These are phyloP conservation scores for Sarcomyxa edulis DNA, from an alignment of 768 basidiomycete species.

Conservation along the genomic window DNA sequence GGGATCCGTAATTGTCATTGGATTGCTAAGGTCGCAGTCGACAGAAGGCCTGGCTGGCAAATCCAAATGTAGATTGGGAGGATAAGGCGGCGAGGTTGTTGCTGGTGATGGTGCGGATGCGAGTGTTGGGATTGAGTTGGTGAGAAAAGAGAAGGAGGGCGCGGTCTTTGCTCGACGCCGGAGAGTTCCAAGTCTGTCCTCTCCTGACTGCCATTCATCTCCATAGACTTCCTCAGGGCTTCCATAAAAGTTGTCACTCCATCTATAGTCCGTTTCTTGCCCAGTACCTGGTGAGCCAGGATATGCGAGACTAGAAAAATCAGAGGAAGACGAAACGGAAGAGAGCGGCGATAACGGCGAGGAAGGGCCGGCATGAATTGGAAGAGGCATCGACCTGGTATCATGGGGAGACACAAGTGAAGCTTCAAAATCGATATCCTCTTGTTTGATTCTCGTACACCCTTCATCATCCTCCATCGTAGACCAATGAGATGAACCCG, in stretches of 20 bases:
- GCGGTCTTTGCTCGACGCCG: constrained; percentile 35
- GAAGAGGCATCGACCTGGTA: not conserved
- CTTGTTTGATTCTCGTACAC: constrained; percentile 33
- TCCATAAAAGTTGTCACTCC: no score
- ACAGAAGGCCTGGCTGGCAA: constrained; percentile 13
- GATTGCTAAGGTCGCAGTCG: constrained; percentile 11
- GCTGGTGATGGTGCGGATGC: constrained; percentile 3
- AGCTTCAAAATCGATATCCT: constrained; percentile 38
- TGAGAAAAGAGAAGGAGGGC: constrained; percentile 20
- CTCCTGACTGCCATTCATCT: no score
- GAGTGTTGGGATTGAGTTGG: constrained; percentile 7
- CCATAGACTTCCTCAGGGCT: no score
- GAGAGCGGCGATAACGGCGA: constrained; percentile 19
- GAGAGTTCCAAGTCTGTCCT: no score
- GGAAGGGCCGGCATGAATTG: not conserved
- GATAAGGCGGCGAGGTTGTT: constrained; percentile 13
- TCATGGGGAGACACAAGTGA: constrained; percentile 18
- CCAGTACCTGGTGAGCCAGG: constrained; percentile 20
- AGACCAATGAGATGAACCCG: constrained; percentile 22
- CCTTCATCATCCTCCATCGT: constrained; percentile 19
- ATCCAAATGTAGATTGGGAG: constrained; percentile 17
- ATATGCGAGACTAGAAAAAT: constrained; percentile 20
- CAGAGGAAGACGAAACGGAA: constrained; percentile 19
- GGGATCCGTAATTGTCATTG: no score
- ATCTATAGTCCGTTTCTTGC: no score